These are phyloP conservation scores for Begonia peltatifolia DNA, from an alignment of 306 rosid species.

Conservation along the genomic window DNA sequence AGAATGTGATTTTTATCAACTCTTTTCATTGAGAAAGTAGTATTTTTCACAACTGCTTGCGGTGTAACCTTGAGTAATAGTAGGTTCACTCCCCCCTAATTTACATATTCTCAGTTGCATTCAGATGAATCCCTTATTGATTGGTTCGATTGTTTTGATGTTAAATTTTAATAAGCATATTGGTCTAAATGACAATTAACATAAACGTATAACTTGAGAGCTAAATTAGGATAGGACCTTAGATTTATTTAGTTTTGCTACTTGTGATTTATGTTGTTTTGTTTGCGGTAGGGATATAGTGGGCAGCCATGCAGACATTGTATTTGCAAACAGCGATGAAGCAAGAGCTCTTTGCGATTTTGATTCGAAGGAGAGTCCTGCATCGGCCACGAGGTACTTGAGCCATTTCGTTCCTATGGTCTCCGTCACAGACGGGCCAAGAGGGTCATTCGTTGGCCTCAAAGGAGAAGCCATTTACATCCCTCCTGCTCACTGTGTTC, in stretches of 20 bases:
- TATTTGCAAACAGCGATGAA: conserved; percentile 80
- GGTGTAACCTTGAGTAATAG: no score
- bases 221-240: no score
- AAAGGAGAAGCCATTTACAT: conserved; percentile 82
- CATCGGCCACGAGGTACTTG: conserved; percentile 55
- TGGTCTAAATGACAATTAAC: no score
- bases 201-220: background rate
- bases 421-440: conserved; percentile 69
- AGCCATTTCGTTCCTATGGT: conserved; percentile 87
- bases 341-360: conserved; percentile 74
- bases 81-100: no score
- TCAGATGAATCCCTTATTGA: no score
- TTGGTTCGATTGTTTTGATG: no score
- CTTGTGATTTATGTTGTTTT: background rate
- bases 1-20: no score
- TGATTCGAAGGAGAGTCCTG: conserved; percentile 37
- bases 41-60: no score
- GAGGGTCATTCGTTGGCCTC: conserved; percentile 75
- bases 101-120: no score
- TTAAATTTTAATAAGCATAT: no score
- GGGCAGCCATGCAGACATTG: conserved; percentile 57
- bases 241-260: background rate
- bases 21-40: no score
- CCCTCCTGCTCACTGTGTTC: conserved; percentile 77
- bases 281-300: conserved; percentile 50